Evolutionary conservation across 163 green algal genomes (phyloP), one percentile per base, ranked within the genome.

Genomic region (Scenedesmus sp.): DNA sequence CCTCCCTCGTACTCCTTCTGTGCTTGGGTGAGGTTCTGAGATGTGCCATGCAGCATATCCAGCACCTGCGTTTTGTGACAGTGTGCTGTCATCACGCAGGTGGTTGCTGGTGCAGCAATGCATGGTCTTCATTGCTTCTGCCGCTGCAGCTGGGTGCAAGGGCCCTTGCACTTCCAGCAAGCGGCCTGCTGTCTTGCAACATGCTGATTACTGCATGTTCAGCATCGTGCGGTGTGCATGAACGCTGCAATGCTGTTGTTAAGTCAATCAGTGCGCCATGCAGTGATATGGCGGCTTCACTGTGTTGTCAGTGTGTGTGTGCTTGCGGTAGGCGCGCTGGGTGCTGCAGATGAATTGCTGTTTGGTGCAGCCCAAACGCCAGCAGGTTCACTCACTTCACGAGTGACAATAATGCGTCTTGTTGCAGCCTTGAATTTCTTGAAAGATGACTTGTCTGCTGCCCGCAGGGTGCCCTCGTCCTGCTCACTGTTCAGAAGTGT

Each of bases 311-410:
- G 9, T 24, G 15, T 68, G 56, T 68, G 24, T 72, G 59, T 72
- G 24, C 24, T 35, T 72, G 59, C 59, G 20, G 59, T 24, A 72
- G 59, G 22, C 22, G 33, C 24, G 10, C 5, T 24, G 51, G 5
- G 59, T 72, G 59, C 59, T 72, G 24, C 59, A 40, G 5, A 40
- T 76, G 30, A 30, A 7, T 2, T 76, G 53, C 15, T 26, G 4
- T 37, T 18, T 20, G 37, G 9, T 5, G 30, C 22, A 40, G 30
- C 9, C 24, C 68, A 0, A 59, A 35, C 44, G 42, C 68, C 59
- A 65, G 44, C 70, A 85, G n/a, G 42, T 78, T 43, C 20, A 89
- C 78, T 46, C 70, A 92, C 88, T 59, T 92, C 81, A 46, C 61
- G 81, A 33, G 81, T 86, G 35, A 86, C 81, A 51, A 86, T 86